Conservation (phyloP, 1,284 basidiomycete genomes). For the Boletus semigastroideus region DNA sequence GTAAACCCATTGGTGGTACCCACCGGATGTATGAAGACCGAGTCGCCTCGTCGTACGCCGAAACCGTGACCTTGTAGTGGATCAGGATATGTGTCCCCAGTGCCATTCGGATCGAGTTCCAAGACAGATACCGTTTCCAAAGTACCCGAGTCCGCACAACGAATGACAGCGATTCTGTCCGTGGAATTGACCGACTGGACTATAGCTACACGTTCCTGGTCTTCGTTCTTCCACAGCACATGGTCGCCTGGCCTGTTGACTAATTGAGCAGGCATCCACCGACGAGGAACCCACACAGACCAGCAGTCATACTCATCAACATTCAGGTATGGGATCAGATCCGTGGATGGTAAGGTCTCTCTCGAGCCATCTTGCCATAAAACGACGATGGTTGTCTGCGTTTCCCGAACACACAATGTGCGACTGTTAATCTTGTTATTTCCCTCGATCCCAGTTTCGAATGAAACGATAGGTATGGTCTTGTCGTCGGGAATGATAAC, state of each 20-base stretch:
- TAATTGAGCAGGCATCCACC: conserved; percentile 6
- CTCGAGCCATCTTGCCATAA: conserved; percentile 86
- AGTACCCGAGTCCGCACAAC: conserved; percentile 50
- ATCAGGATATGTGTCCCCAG: conserved; percentile 47
- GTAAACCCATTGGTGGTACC: conserved; percentile 68
- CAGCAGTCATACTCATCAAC: conserved; percentile 86
- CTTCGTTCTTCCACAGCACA: conserved; percentile 83
- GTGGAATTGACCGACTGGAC: conserved; percentile 77
- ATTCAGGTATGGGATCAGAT: conserved; percentile 80
- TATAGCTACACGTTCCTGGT: conserved; percentile 64
- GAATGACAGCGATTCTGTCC: conserved; percentile 69
- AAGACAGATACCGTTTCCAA: conserved; percentile 77
- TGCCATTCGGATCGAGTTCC: conserved; percentile 84
- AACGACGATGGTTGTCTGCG: conserved; percentile 67
- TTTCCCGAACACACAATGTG: conserved; percentile 67
- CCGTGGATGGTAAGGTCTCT: conserved; percentile 58
- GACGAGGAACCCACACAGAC: conserved; percentile 42
- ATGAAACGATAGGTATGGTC: conserved; percentile 51
- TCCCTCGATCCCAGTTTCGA: conserved; percentile 51
- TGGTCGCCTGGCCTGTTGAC: conserved; percentile 83
- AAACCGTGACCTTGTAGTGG: conserved; percentile 45
- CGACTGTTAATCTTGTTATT: conserved; percentile 49
- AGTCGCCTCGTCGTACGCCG: conserved; percentile 79
- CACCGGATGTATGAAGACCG: conserved; percentile 74
- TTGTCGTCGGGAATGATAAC: conserved; percentile 51